A percentile compares a stretch with the other conserved stretches of the same genome.
Conservation (phyloP, 116 monocot species). For the Zostera marina region DNA sequence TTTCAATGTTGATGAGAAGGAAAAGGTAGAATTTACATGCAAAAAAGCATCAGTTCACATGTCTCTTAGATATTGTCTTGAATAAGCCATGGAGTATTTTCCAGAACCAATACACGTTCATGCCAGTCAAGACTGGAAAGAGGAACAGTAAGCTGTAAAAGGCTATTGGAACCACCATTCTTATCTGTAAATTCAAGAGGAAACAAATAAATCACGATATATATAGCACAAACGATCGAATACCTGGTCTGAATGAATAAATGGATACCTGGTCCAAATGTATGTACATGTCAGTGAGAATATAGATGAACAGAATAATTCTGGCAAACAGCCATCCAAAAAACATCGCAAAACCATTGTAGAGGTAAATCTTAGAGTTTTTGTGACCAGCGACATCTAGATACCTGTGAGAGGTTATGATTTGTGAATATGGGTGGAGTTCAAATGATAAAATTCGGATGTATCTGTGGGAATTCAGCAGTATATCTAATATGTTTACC, state of each 20-base stretch:
- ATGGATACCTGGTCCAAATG: slow-evolving; percentile 73
- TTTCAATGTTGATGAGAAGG: too few relatives aligned
- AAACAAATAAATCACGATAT: background rate
- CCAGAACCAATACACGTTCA: slow-evolving; percentile 78
- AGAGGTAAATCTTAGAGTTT: slow-evolving; percentile 51
- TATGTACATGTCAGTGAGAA: slow-evolving; percentile 55
- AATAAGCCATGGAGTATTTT: slow-evolving; percentile 64
- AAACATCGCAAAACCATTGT: slow-evolving; percentile 70
- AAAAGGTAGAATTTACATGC: background rate
- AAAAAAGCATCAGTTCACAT: slow-evolving; percentile 25
- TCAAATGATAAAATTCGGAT: too few relatives aligned
- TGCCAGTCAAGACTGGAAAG: slow-evolving; percentile 32
- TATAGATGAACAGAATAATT: slow-evolving; percentile 62
- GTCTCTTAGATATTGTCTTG: slow-evolving; percentile 18
- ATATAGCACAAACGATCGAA: background rate
- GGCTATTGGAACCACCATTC: slow-evolving; percentile 44
- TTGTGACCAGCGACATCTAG: slow-evolving; percentile 62
- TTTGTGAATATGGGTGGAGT: background rate
- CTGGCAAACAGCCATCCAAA: slow-evolving; percentile 83
- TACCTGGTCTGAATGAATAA: background rate
- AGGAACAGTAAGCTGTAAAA: slow-evolving; percentile 37
- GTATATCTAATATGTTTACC: slow-evolving; percentile 26
- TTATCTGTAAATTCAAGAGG: slow-evolving; percentile 34
- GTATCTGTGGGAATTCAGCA: too few relatives aligned
- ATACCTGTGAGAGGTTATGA: slow-evolving; percentile 30